Percentiles rank a stretch among this genome's conserved stretches.
These are phyloP conservation scores for Sistotremastrum niveocremeum DNA, from an alignment of 768 basidiomycete species.

Conservation along the genomic window DNA sequence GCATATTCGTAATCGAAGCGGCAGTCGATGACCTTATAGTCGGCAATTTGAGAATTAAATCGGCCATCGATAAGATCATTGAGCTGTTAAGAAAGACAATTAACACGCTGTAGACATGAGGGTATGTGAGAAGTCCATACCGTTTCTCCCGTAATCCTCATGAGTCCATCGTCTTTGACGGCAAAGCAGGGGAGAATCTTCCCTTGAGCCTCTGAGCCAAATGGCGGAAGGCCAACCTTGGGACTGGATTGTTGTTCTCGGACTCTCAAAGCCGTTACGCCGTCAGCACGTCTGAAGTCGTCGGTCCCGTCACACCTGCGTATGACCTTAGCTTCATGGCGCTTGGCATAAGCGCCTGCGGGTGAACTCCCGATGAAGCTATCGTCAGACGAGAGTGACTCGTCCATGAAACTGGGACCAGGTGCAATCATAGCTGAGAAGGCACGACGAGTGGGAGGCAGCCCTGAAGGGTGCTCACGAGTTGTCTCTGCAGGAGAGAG, in stretches of 20 bases:
- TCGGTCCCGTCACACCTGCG: constrained; percentile 73
- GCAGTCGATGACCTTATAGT: constrained; percentile 84
- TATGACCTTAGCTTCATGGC: constrained; percentile 66
- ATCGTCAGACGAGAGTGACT: constrained; percentile 31
- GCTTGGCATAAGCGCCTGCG: constrained; percentile 57
- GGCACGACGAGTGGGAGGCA: constrained; percentile 50
- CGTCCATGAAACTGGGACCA: constrained; percentile 27
- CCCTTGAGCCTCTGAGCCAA: constrained; percentile 81
- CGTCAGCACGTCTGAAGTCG: constrained; percentile 63
- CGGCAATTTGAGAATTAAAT: constrained; percentile 48
- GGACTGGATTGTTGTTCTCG: constrained; percentile 9
- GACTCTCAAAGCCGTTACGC: constrained; percentile 36
- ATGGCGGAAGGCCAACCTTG: constrained; percentile 34
- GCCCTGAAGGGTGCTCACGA: constrained; percentile 11
- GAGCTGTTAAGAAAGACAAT: constrained; percentile 33
- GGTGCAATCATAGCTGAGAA: constrained; percentile 59
- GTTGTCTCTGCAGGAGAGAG: constrained; percentile 12
- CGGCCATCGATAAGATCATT: constrained; percentile 64
- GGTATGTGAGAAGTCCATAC: constrained; percentile 30
- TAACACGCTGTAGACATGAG: constrained; percentile 6
- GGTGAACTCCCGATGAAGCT: constrained; percentile 60
- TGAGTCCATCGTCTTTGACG: constrained; percentile 89
- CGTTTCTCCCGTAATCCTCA: constrained; percentile 73
- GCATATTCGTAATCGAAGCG: constrained; percentile 94
- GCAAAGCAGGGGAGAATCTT: constrained; percentile 91